phyloP scores from a whole-genome alignment of 164 flowering plant species.

The Magnolia kwangsiensis region DNA sequence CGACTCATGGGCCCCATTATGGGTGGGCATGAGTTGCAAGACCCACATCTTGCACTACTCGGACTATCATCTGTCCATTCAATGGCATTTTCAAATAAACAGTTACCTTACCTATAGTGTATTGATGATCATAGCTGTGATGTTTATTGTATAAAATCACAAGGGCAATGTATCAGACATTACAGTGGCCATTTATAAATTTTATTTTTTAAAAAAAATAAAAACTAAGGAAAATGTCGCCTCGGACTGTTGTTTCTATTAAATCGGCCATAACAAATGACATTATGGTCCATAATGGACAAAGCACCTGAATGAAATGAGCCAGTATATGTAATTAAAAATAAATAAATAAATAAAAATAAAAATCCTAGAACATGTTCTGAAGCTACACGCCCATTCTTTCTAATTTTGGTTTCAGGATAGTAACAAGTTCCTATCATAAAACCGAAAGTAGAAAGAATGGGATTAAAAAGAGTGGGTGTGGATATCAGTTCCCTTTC shows the following conservation, averaged over 20 bases:
- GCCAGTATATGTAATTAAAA: background rate
- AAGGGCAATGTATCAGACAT: background rate
- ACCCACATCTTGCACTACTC: no score
- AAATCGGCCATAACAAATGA: background rate
- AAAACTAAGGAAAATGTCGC: background rate
- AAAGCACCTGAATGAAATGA: background rate
- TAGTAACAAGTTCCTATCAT: background rate
- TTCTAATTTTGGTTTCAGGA: background rate
- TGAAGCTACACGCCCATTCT: background rate
- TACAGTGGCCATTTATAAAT: no score
- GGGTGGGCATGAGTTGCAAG: no score
- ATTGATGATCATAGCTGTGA: background rate
- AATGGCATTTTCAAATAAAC: no score
- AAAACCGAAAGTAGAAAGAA: background rate
- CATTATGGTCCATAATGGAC: background rate
- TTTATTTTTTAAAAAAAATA: no score
- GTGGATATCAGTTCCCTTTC: background rate
- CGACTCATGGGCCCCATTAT: no score
- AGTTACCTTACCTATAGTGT: no score
- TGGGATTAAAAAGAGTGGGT: no score
- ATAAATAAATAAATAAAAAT: no score
- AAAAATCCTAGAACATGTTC: background rate
- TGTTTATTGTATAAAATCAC: background rate
- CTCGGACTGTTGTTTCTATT: background rate
- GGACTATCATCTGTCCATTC: no score